phyloP scores from a whole-genome alignment of 1,139 yeast species.

The Taiozyma onychis region DNA sequence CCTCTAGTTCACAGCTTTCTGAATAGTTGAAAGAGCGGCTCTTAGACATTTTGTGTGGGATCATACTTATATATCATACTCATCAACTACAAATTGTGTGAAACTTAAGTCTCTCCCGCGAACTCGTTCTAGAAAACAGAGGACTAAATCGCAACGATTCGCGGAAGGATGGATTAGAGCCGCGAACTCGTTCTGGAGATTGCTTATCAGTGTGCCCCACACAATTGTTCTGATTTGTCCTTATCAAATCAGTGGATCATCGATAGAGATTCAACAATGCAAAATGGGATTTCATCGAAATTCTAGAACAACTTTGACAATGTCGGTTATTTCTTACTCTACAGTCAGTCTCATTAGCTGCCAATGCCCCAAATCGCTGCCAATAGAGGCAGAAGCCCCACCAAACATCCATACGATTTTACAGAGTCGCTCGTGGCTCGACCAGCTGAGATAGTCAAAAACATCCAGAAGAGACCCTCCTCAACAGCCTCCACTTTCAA shows the following conservation, averaged over 20 bases:
- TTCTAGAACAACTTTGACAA: no score
- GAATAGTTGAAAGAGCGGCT: constrained; percentile 36
- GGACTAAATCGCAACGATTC: no score
- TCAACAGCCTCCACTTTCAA: background rate
- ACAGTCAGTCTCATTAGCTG: background rate
- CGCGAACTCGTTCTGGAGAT: background rate
- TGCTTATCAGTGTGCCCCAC: background rate
- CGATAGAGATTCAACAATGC: no score
- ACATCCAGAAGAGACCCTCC: background rate
- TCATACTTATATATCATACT: no score
- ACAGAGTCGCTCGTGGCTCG: background rate
- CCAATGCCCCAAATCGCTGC: background rate
- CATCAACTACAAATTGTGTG: no score
- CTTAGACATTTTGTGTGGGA: constrained; percentile 1
- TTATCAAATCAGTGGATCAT: background rate
- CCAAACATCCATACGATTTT: background rate
- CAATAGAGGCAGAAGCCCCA: background rate
- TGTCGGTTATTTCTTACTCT: no score
- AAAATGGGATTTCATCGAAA: no score
- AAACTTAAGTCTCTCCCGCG: no score
- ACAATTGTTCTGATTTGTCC: background rate
- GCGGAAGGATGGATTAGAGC: no score
- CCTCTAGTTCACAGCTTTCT: constrained; percentile 48
- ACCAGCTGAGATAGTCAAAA: background rate
- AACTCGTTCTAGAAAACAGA: no score